Evolutionary conservation across 2,329 filamentous ascomycete genomes (phyloP), one percentile per base, ranked within the genome.

Genomic region (Malbranchea zuffiana): DNA sequence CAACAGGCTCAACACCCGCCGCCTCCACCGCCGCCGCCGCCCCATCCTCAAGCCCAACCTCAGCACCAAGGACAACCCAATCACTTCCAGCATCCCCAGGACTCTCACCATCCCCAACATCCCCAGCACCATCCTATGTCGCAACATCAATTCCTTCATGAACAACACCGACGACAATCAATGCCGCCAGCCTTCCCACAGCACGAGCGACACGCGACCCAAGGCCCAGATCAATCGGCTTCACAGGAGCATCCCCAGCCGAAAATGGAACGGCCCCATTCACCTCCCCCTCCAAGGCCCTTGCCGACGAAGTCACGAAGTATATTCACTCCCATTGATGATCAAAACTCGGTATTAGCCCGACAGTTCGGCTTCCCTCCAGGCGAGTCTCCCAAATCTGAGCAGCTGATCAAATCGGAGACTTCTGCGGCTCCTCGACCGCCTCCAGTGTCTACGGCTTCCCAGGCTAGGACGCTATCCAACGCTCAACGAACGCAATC

Each of bases 291-390:
- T 45, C 78, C 80, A 2, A 82, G 80, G 51, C 78, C 82, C 4
- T 49, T 73, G 3, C 67, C 69, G 5, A 62, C 69, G 21, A 87
- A 87, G 56, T 80, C 80, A 15, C 80, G 87, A 55, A 95, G 87
- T 57, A 96, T 98, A 42, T 96, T 96, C 55, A 98, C 90, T 0
- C 90, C 90, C 0, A 93, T 98, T 44, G 90, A 96, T 51, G 87
- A 94, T 55, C 86, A 82, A 50, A 75, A 83, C 32, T 95, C 87
- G 1, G 80, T 95, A 41, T 63, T 95, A 28, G 85, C 84, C 8
- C 83, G 88, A 46, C 86, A 94, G 56, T 78, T 82, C 44, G 78
- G 75, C 11, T 74, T 82, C 47, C 68, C 72, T 2, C 75, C 76
- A 32, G 66, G 66, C 45, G 60, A 70, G 32, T 54, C 60, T 15